Evolutionary conservation across 169 alveolate genomes (phyloP), one percentile per base, ranked within the genome.

Genomic region (Blepharisma undulans): DNA sequence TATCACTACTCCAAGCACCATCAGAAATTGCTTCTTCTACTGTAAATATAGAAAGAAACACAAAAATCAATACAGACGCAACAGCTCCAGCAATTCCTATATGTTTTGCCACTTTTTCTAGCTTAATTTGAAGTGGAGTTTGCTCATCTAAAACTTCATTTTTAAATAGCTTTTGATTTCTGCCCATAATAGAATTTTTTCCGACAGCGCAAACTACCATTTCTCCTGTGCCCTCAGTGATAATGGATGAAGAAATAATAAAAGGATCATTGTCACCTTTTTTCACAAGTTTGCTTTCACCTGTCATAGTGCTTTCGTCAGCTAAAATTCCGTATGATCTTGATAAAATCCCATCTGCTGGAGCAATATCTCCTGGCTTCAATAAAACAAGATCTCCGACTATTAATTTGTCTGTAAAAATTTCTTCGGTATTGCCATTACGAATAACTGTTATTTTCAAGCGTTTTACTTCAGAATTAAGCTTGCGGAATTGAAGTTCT

Each of bases 271-370:
- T 48, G 66, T 48, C 66, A 48, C 66, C 48, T 84, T 84, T 84
- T 22, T n/a, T 29, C 89, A 93, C 82, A 25, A 84, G 34, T 27
- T 91, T 90, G 29, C 91, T 85, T 91, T 95, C 97, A 30, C 98
- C 98, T 25, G 98, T 96, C 22, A 95, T 87, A 27, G 94, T 87
- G 59, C 96, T 91, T 91, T 96, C 98, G 91, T 96, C 97, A 92
- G 93, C 91, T 78, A 94, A 88, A 2, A 96, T 82, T 48, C 95
- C 97, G 76, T 94, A 89, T 29, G 97, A 95, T 48, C 95, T 95
- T 8, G 95, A 84, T 89, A 96, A 71, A 34, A 96, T 61, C 60
- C 97, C 95, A 88, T 96, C 98, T 21, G 96, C 97, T n/a, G 96
- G 94, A 30, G 95, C 88, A 29, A 92, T 79, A 88, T 95, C 97